Percentiles rank a stretch among this genome's conserved stretches.
Evolutionary conservation across 441 rosid genomes (phyloP).

Genomic region (Pelargonium citronellum): DNA sequence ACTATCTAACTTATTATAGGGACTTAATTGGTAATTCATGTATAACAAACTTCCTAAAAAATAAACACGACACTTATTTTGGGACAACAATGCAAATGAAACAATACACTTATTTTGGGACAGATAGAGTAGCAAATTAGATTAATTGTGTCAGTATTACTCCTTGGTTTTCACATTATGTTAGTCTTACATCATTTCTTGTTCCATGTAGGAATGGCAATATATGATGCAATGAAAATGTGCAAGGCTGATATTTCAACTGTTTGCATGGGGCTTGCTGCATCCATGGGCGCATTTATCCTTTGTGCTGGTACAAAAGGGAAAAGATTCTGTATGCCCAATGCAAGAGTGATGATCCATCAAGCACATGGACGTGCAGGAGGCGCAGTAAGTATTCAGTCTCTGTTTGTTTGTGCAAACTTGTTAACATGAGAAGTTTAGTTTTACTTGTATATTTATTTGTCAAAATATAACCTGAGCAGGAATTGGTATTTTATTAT

Average conservation of each 20-base stretch:
- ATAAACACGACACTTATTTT: no score
- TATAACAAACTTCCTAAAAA: no score
- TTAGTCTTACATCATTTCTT: conserved; percentile 12
- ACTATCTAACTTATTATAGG: no score
- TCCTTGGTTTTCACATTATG: background rate
- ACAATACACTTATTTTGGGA: no score
- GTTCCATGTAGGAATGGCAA: conserved; percentile 61
- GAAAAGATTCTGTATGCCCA: conserved; percentile 95
- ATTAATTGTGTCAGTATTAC: background rate
- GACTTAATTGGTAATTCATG: no score
- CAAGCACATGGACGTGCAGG: conserved; percentile 88
- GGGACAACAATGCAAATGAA: no score
- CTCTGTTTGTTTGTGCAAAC: conserved; percentile 8
- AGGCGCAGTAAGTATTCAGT: conserved; percentile 51
- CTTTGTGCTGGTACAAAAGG: conserved; percentile 85
- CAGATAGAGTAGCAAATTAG: background rate
- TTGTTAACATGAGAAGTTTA: no score
- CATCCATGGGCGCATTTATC: conserved; percentile 88
- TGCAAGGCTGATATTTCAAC: conserved; percentile 95
- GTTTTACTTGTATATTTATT: no score
- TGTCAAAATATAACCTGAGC: no score
- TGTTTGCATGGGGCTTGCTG: conserved; percentile 82
- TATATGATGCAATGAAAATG: conserved; percentile 88
- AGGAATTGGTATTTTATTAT: no score
- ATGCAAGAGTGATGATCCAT: conserved; percentile 87